Evolutionary conservation across 768 basidiomycete species (phyloP), one percentile per base, ranked within the genome.

Genomic region (Cystobasidium tubakii): DNA sequence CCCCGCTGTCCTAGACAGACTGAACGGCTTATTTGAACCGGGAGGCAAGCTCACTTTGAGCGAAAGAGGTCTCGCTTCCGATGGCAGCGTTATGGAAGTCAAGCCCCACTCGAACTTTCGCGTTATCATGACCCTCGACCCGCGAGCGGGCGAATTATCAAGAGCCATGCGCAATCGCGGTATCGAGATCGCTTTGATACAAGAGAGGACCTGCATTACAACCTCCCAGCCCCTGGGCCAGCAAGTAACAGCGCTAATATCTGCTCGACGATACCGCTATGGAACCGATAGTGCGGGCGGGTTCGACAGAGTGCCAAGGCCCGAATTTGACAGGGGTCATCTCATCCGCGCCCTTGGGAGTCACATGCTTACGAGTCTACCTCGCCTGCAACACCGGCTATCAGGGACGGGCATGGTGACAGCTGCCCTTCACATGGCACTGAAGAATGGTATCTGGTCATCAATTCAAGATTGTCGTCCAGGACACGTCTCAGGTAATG

Each of bases 101-200:
- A 83, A 81, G 50, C 94, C 96, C 1, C 94, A 98, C 80, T 87
- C 89, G 1, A 84, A 88, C 77, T 99, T 99, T 83, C 86, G 94
- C 31, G 83, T 99, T 4, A 89, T 98, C 82, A 95, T 99, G 92
- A 87, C 88, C 1, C 87, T 94, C 65, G 91, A 99, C 79, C 90
- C 92, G 33, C 88, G 88, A 75, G 85, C 89, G 75, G 96, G 96
- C 55, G 96, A 99, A 81, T 83, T 98, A 13, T 98, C 96, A 0
- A 86, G 96, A 43, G 96, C 96, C 1, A 99, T 99, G 96, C 89
- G 96, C 29, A 99, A 99, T 82, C 87, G 96, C 72, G 95, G 95
- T 21, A 84, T 96, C 42, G 96, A 99, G 81, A 85, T 97, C 60
- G 85, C 85, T 33, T 77, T 92, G 12, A 66, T 33, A 10, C 27